phyloP scores from a whole-genome alignment of 805 yeast species.

The Teunomyces pallodes region DNA sequence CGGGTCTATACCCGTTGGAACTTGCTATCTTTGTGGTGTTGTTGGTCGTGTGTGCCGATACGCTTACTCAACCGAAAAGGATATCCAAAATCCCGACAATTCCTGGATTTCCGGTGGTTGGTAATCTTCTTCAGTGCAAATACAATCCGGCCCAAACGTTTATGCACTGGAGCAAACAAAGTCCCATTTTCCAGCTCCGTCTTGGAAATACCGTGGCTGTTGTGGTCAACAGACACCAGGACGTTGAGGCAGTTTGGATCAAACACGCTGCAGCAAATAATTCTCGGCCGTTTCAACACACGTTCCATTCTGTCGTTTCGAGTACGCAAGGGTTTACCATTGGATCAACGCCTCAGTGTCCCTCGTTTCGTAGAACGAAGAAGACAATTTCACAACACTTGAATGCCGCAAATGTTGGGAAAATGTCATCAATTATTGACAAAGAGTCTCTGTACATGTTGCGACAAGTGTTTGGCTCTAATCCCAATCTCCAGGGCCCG shows the following conservation, averaged over 20 bases:
- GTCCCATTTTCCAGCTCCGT: constrained; percentile 58
- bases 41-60: background rate
- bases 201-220: constrained; percentile 57
- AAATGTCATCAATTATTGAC: constrained; percentile 34
- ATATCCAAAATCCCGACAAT: constrained; percentile 42
- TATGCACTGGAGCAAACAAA: constrained; percentile 43
- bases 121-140: constrained; percentile 45
- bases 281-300: constrained; percentile 64
- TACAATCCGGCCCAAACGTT: constrained; percentile 51
- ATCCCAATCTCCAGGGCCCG: constrained; percentile 12
- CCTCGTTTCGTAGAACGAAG: constrained; percentile 44
- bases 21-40: background rate
- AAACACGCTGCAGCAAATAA: constrained; percentile 47
- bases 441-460: constrained; percentile 32
- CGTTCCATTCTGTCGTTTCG: constrained; percentile 65
- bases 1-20: background rate
- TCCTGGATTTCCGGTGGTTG: constrained; percentile 51
- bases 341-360: constrained; percentile 63
- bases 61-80: constrained; percentile 15
- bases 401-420: constrained; percentile 33
- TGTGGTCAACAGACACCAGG: constrained; percentile 63
- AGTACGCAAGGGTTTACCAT: constrained; percentile 56
- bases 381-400: constrained; percentile 48
- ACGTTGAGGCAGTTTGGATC: constrained; percentile 55
- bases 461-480: constrained; percentile 9